phyloP scores from a whole-genome alignment of 2,329 filamentous ascomycete genomes.

The Colletotrichum sidae region DNA sequence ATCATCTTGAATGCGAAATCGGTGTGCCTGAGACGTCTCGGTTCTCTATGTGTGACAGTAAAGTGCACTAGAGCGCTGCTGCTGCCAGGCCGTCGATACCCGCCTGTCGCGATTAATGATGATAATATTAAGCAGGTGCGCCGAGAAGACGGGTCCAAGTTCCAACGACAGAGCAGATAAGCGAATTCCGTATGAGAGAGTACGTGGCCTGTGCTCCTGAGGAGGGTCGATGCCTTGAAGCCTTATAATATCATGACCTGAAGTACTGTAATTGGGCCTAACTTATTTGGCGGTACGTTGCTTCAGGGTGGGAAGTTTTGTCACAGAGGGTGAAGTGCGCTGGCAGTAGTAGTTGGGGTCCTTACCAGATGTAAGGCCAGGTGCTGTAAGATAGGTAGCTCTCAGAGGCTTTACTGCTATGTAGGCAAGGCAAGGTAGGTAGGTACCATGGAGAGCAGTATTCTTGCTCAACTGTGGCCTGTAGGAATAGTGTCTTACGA shows the following conservation, averaged over 20 bases:
- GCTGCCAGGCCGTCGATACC: too few species aligned
- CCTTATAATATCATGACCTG: background rate
- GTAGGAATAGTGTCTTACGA: too few species aligned
- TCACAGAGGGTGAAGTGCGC: too few species aligned
- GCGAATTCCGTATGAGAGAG: slow-evolving; percentile 10
- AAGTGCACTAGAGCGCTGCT: too few species aligned
- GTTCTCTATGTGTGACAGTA: too few species aligned
- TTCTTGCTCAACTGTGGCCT: background rate
- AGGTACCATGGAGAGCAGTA: background rate
- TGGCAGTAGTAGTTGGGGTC: too few species aligned
- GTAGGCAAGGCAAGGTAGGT: slow-evolving; percentile 10
- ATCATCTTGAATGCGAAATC: slow-evolving; percentile 6
- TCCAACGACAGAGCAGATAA: slow-evolving; percentile 5
- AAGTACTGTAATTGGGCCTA: slow-evolving; percentile 19
- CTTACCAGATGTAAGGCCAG: too few species aligned
- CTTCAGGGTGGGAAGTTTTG: too few species aligned
- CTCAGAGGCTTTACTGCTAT: background rate
- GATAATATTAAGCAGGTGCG: too few species aligned
- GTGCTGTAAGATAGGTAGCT: background rate
- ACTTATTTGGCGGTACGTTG: background rate
- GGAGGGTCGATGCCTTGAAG: slow-evolving; percentile 30
- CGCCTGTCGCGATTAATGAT: too few species aligned
- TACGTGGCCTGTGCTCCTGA: slow-evolving; percentile 33
- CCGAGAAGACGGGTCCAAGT: too few species aligned
- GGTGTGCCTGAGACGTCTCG: too few species aligned